These are phyloP conservation scores for Saccharomycodes ludwigii DNA, from an alignment of 805 yeast genomes.

Conservation along the genomic window DNA sequence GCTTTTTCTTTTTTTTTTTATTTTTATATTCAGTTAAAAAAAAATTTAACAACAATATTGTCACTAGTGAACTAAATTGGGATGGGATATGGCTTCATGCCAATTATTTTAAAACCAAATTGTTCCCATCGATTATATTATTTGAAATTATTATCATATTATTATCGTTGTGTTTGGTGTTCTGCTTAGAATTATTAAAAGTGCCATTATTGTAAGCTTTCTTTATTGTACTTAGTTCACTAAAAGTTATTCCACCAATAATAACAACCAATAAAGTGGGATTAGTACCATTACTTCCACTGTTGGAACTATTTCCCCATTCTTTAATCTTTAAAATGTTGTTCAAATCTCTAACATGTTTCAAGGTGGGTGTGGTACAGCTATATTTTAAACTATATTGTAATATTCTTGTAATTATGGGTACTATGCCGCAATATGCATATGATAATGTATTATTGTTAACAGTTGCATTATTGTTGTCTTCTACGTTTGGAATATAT, in stretches of 20 bases:
- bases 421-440: slow-evolving; percentile 74
- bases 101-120: too few species aligned
- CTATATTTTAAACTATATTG: slow-evolving; percentile 26
- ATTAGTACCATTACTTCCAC: not conserved
- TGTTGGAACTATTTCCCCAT: slow-evolving; percentile 3
- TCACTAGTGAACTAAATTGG: too few species aligned
- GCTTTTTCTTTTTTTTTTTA: too few species aligned
- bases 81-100: too few species aligned
- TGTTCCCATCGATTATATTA: slow-evolving; percentile 33
- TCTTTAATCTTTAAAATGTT: slow-evolving; percentile 7
- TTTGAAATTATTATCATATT: slow-evolving; percentile 36
- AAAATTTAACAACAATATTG: too few species aligned
- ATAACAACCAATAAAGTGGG: slow-evolving; percentile 35
- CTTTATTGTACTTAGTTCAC: slow-evolving; percentile 67
- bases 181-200: not conserved
- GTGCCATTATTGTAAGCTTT: slow-evolving; percentile 24
- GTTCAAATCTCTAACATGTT: slow-evolving; percentile 8
- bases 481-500: slow-evolving; percentile 6
- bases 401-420: slow-evolving; percentile 55
- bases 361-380: slow-evolving; percentile 3
- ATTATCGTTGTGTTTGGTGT: slow-evolving; percentile 5
- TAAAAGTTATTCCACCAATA: slow-evolving; percentile 78
- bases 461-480: too few species aligned
- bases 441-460: too few species aligned
- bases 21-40: too few species aligned